Percentiles rank a stretch among this genome's conserved stretches.
Conservation (phyloP, 2,329 filamentous ascomycete genomes). For the Fusarium brachygibbosum region DNA sequence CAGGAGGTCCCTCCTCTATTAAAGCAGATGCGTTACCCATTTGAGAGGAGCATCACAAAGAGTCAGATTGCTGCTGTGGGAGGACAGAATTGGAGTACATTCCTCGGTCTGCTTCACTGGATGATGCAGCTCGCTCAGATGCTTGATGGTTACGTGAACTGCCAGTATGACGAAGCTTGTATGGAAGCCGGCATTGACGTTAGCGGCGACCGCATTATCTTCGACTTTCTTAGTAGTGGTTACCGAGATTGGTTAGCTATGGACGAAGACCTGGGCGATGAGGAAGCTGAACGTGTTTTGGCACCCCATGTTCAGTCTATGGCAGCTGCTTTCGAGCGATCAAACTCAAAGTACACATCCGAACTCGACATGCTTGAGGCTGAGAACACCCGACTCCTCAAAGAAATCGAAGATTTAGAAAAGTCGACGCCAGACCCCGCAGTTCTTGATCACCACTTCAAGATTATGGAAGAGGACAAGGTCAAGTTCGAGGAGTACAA, state of each 20-base stretch:
- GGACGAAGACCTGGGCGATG: slow-evolving; percentile 88
- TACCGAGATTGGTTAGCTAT: slow-evolving; percentile 96
- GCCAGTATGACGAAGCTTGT: slow-evolving; percentile 91
- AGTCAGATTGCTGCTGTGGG: slow-evolving; percentile 95
- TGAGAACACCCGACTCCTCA: slow-evolving; percentile 82
- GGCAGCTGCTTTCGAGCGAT: slow-evolving; percentile 86
- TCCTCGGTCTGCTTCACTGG: slow-evolving; percentile 95
- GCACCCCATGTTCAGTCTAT: slow-evolving; percentile 88
- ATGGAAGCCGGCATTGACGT: slow-evolving; percentile 90
- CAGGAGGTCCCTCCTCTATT: slow-evolving; percentile 93
- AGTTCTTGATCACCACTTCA: slow-evolving; percentile 88
- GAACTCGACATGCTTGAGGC: slow-evolving; percentile 89
- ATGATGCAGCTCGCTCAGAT: slow-evolving; percentile 98
- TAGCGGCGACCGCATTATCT: slow-evolving; percentile 90
- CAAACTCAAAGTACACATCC: slow-evolving; percentile 86
- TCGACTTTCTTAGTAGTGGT: slow-evolving; percentile 88
- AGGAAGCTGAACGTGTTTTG: slow-evolving; percentile 83
- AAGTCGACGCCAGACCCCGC: slow-evolving; percentile 87
- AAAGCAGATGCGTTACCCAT: slow-evolving; percentile 94
- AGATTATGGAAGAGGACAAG: slow-evolving; percentile 94
- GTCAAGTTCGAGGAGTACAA: slow-evolving; percentile 98
- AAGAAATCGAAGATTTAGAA: slow-evolving; percentile 91
- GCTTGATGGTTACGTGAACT: slow-evolving; percentile 83
- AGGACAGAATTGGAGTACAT: slow-evolving; percentile 96
- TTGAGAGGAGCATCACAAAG: slow-evolving; percentile 95